Percentiles rank a stretch among this genome's conserved stretches.
Evolutionary conservation across 345 rosid species (phyloP).

Genomic region (Syzygium aromaticum): DNA sequence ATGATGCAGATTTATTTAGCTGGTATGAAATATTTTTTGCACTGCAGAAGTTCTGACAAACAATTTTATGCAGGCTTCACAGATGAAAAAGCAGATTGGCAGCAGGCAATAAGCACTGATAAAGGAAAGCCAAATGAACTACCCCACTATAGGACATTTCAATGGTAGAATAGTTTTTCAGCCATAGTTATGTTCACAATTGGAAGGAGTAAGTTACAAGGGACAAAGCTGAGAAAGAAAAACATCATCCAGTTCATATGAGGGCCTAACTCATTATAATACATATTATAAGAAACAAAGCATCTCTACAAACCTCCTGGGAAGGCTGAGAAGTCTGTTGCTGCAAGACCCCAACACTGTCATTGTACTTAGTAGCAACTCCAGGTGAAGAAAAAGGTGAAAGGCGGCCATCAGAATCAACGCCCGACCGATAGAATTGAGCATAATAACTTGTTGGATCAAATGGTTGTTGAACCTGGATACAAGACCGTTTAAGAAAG

Average conservation of each 20-base stretch:
- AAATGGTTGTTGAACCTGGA: constrained; percentile 68
- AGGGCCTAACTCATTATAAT: background rate
- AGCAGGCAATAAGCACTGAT: background rate
- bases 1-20: background rate
- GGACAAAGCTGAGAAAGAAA: background rate
- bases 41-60: background rate
- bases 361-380: constrained; percentile 71
- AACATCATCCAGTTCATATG: background rate
- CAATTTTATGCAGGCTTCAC: background rate
- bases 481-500: constrained; percentile 16
- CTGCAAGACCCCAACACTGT: constrained; percentile 59
- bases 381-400: constrained; percentile 72
- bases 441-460: constrained; percentile 77
- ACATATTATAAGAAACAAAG: background rate
- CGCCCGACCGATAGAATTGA: constrained; percentile 62
- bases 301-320: constrained; percentile 61
- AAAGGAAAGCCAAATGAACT: background rate
- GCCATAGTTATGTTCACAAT: background rate
- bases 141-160: background rate
- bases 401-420: constrained; percentile 68
- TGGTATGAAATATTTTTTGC: background rate
- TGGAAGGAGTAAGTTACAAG: background rate
- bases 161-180: background rate
- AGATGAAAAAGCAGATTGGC: background rate
- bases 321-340: constrained; percentile 67